Percentiles rank a stretch among this genome's conserved stretches.
These are phyloP conservation scores for Cladosporium sp. DNA, from an alignment of 2,329 filamentous ascomycete genomes.

Conservation along the genomic window DNA sequence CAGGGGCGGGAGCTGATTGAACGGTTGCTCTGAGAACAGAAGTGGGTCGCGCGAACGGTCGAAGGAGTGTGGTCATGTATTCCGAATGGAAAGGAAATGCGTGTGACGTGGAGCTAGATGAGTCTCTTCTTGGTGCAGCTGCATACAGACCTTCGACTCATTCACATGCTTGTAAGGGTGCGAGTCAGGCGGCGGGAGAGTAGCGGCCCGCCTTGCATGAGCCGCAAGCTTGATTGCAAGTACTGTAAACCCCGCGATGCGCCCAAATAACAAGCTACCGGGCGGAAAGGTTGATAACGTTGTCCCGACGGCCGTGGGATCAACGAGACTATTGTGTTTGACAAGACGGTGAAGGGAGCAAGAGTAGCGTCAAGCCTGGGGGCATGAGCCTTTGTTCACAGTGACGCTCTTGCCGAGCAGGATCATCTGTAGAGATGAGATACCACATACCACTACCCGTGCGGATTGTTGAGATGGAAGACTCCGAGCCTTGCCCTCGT, in stretches of 20 bases:
- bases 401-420: too few species aligned
- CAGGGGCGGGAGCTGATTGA: not conserved
- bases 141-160: not conserved
- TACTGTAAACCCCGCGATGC: not conserved
- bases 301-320: not conserved
- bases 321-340: not conserved
- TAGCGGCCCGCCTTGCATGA: not conserved
- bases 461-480: too few species aligned
- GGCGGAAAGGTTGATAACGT: not conserved
- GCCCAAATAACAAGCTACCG: not conserved
- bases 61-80: conserved; percentile 13
- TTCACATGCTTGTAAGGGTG: not conserved
- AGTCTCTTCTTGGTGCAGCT: not conserved
- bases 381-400: too few species aligned
- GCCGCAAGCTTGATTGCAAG: not conserved
- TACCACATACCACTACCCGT: too few species aligned
- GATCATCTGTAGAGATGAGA: too few species aligned
- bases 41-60: conserved; percentile 1
- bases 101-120: conserved; percentile 4
- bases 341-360: too few species aligned
- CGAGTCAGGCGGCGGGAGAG: not conserved
- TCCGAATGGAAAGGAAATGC: not conserved
- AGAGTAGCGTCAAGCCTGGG: too few species aligned
- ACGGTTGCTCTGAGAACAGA: not conserved
- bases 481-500: not conserved